A percentile compares a stretch with the other conserved stretches of the same genome.
phyloP scores from a whole-genome alignment of 306 rosid species.

The Quercus suber region DNA sequence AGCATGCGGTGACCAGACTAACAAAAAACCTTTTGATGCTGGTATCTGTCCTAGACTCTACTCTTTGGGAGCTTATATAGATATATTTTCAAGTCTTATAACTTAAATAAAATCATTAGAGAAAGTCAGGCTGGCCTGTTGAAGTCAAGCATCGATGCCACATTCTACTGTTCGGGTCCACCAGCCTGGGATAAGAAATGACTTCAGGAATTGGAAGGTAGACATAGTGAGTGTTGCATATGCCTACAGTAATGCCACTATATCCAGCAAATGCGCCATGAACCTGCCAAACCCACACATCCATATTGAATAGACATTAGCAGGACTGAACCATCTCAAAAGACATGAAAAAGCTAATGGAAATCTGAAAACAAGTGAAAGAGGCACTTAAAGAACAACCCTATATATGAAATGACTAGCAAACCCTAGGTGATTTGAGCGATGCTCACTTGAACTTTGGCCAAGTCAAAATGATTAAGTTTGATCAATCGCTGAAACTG shows the following conservation, averaged over 20 bases:
- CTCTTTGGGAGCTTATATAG: constrained; percentile 26
- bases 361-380: background rate
- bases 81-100: constrained; percentile 22
- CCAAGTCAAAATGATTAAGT: background rate
- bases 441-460: background rate
- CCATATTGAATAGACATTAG: background rate
- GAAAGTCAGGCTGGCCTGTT: constrained; percentile 95
- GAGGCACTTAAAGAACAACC: background rate
- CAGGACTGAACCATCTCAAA: background rate
- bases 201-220: constrained; percentile 96
- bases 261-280: constrained; percentile 98
- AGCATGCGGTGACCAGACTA: constrained; percentile 11
- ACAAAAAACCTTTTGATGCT: constrained; percentile 21
- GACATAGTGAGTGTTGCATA: constrained; percentile 94
- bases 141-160: constrained; percentile 99
- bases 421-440: background rate
- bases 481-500: background rate
- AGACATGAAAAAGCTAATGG: background rate
- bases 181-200: constrained; percentile 73
- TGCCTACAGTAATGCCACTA: constrained; percentile 90
- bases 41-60: constrained; percentile 32
- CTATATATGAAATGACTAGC: background rate
- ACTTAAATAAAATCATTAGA: constrained; percentile 34
- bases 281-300: constrained; percentile 56
- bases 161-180: constrained; percentile 95